Base-by-base conservation (phyloP, 371 early-diverging fungal genomes). In the Fennellomyces sp. region DNA sequence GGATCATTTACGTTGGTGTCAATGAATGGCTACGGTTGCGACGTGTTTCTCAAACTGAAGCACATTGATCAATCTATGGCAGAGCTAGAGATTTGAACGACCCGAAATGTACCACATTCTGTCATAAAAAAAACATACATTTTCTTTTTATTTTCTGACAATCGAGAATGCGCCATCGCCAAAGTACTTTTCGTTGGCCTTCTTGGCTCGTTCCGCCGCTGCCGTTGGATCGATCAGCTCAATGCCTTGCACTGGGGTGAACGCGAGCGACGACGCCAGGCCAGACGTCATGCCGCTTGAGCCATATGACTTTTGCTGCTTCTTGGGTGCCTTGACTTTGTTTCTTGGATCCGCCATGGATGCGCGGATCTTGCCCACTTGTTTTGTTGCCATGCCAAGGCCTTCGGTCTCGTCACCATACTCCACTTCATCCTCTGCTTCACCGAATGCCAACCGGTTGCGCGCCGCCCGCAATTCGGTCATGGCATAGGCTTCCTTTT, bases 191-290 rank as follows among this genome's bases (percentile, higher is more conserved):
- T 89, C 92, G 52, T 89, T 89, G 1, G 84, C 83, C 30, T 83
- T 81, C 60, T 89, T 87, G 29, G 84, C 75, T 52, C 81, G 82
- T 58, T 87, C 86, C 57, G 88, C 81, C 3, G 75, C 76, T 6
- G 87, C 83, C 26, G 91, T 91, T 0, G 98, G 98, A 67, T 96
- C 95, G 27, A 89, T 86, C 26, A 98, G 71, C 69, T 97, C 97
- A 68, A 98, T 89, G 52, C 97, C 97, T 71, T 98, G 96, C 11
- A 94, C 92, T 10, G 97, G 97, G 3, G 97, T 98, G 61, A 98
- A 97, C 3, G 97, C 91, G 5, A 98, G 76, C 3, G 96, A 95
- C 0, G 95, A 87, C 0, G 96, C 88, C 31, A 96, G 77, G 6
- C 98, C 98, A 17, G 97, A 93, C 3, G 89, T 84, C 13, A 76